A percentile compares a stretch with the other conserved stretches of the same genome.
Evolutionary conservation across 1,284 basidiomycete species (phyloP).

Genomic region (Agaricales sp.): DNA sequence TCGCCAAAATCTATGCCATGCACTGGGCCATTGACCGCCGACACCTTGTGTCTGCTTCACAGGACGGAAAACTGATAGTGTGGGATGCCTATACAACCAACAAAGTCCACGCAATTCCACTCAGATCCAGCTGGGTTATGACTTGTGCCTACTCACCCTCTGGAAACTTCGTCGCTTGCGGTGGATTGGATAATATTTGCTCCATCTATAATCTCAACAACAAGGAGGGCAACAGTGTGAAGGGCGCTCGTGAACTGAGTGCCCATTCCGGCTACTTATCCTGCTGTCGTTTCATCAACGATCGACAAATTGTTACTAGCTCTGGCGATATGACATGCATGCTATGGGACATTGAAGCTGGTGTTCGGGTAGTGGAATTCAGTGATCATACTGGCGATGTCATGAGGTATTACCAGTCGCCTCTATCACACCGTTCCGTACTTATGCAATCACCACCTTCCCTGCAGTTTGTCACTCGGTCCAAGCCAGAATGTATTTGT

Average conservation of each 20-base stretch:
- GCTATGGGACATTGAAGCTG: constrained; percentile 99
- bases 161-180: constrained; percentile 95
- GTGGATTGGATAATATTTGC: constrained; percentile 98
- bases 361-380: constrained; percentile 91
- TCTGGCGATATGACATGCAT: constrained; percentile 99
- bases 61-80: constrained; percentile 98
- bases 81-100: constrained; percentile 99
- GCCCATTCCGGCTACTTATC: constrained; percentile 97
- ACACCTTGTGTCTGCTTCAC: constrained; percentile 96
- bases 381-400: constrained; percentile 99
- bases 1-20: constrained; percentile 99
- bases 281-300: constrained; percentile 97
- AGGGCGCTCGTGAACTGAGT: constrained; percentile 82
- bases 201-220: constrained; percentile 92
- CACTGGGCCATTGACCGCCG: constrained; percentile 97
- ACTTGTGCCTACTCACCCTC: constrained; percentile 98
- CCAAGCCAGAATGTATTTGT: constrained; percentile 96
- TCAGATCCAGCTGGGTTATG: constrained; percentile 99
- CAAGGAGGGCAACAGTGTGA: constrained; percentile 58
- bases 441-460: too few species aligned
- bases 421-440: constrained; percentile 10
- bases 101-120: constrained; percentile 98
- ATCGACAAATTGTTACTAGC: constrained; percentile 94
- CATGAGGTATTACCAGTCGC: constrained; percentile 66
- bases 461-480: constrained; percentile 79